phyloP scores from a whole-genome alignment of 345 rosid genomes.

The Heritiera fomes region DNA sequence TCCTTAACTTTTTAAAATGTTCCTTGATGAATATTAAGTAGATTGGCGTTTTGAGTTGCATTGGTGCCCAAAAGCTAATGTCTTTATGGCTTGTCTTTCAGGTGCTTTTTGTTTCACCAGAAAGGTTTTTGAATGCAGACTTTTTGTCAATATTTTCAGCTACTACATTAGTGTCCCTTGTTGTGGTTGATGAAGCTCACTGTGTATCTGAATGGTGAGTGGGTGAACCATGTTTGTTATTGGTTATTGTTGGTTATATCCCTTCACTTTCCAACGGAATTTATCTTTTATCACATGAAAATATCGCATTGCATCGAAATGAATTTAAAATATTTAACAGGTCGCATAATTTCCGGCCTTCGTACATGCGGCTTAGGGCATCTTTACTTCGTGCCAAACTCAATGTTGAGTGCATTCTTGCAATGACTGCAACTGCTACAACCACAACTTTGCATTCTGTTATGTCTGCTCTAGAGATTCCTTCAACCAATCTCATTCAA shows the following conservation, averaged over 20 bases:
- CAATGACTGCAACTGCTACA: conserved; percentile 98
- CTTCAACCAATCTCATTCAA: conserved; percentile 71
- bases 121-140: conserved; percentile 74
- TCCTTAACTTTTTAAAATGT: not conserved
- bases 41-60: not conserved
- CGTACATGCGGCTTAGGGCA: conserved; percentile 94
- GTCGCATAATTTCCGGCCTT: conserved; percentile 98
- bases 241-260: not conserved
- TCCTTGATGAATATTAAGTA: not conserved
- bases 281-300: conserved; percentile 10
- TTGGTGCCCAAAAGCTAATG: conserved; percentile 10
- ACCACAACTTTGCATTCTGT: conserved; percentile 64
- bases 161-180: conserved; percentile 56
- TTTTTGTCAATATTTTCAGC: conserved; percentile 66
- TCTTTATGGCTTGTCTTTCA: conserved; percentile 33
- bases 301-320: not conserved
- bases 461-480: conserved; percentile 90
- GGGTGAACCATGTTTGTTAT: conserved; percentile 21
- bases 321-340: conserved; percentile 40
- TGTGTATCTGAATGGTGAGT: conserved; percentile 96
- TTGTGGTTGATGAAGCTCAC: conserved; percentile 98
- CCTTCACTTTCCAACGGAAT: not conserved
- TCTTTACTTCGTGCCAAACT: conserved; percentile 66
- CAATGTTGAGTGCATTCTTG: conserved; percentile 73
- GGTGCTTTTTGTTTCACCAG: conserved; percentile 98